phyloP scores from a whole-genome alignment of 2,329 filamentous ascomycete species.

The Penicillium crustosum region DNA sequence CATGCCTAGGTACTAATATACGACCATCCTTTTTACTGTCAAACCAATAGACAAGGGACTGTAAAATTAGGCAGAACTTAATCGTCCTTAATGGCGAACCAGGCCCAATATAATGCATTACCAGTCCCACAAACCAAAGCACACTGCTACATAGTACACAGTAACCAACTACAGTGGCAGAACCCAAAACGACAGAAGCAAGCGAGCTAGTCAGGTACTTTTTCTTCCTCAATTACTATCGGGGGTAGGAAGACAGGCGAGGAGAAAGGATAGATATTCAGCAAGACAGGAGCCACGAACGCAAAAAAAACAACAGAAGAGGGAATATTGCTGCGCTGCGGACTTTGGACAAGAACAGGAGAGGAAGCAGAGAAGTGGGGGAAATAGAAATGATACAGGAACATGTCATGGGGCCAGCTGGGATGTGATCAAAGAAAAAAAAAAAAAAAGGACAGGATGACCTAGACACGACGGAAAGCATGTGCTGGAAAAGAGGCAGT shows the following conservation, averaged over 20 bases:
- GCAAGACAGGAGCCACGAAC: slow-evolving; percentile 24
- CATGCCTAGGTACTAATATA: too few species aligned
- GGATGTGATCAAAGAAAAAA: slow-evolving; percentile 15
- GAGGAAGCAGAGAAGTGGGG: slow-evolving; percentile 24
- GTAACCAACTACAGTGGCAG: neutral
- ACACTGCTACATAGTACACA: neutral
- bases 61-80: neutral
- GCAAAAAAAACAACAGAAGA: slow-evolving; percentile 36
- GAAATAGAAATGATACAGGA: slow-evolving; percentile 26
- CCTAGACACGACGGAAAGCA: slow-evolving; percentile 5
- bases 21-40: too few species aligned
- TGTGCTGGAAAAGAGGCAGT: slow-evolving; percentile 1
- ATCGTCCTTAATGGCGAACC: neutral
- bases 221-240: slow-evolving; percentile 37
- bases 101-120: neutral
- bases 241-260: slow-evolving; percentile 30
- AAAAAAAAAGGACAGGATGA: slow-evolving; percentile 17
- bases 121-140: neutral
- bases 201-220: slow-evolving; percentile 20
- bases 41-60: neutral
- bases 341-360: slow-evolving; percentile 33
- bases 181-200: neutral
- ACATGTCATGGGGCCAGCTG: slow-evolving; percentile 20
- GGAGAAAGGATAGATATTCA: slow-evolving; percentile 25
- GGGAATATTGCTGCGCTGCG: slow-evolving; percentile 45